phyloP scores from a whole-genome alignment of 169 alveolate genomes.

The Prorocentrum cordatum region DNA sequence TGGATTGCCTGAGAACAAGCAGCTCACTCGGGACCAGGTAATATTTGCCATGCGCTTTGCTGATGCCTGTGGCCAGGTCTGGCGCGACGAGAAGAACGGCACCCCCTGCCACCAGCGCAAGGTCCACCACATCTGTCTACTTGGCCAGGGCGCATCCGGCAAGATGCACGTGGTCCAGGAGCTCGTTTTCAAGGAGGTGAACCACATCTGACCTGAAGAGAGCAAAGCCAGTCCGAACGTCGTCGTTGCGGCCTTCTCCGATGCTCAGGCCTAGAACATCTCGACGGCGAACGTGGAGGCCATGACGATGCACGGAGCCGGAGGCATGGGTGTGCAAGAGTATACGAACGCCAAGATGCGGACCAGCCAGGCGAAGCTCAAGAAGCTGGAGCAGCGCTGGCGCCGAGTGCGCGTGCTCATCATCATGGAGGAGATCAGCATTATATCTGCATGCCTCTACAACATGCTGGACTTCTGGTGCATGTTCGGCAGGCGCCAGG shows the following conservation, averaged over 20 bases:
- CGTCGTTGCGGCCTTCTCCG: not conserved
- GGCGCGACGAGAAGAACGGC: too few species aligned
- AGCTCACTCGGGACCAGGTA: too few species aligned
- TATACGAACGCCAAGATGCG: not conserved
- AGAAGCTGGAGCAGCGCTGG: not conserved
- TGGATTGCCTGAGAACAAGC: too few species aligned
- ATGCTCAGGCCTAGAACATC: conserved; percentile 17
- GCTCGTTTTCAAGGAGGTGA: not conserved
- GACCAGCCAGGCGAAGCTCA: not conserved
- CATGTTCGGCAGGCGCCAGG: not conserved
- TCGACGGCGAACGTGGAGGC: not conserved
- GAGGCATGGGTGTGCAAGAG: not conserved
- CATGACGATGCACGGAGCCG: not conserved
- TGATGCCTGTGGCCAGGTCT: too few species aligned
- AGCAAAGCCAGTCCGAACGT: not conserved
- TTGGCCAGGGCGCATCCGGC: conserved; percentile 11
- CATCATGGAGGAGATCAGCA: conserved; percentile 1
- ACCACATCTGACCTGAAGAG: not conserved
- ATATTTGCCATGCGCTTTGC: too few species aligned
- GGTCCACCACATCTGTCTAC: not conserved
- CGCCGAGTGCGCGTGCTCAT: not conserved
- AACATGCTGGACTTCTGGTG: conserved; percentile 15
- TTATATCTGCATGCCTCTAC: not conserved
- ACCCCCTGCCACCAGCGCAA: too few species aligned
- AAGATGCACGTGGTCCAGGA: conserved; percentile 11